Evolutionary conservation across 2,329 filamentous ascomycete species (phyloP).

Genomic region (Ophiostoma tasmaniense): DNA sequence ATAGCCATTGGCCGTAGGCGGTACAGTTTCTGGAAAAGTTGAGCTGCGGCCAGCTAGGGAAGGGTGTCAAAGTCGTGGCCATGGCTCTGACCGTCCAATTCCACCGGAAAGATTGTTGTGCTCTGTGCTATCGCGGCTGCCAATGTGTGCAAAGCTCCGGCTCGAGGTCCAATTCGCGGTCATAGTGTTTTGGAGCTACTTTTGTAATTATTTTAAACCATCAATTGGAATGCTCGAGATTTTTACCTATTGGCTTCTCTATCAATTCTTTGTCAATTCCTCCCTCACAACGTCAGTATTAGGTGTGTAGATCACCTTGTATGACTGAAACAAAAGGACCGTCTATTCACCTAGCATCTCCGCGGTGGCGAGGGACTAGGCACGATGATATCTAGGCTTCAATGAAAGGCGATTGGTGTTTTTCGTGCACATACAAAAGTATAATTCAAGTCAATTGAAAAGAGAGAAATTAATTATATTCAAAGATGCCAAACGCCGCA

Average conservation of each 20-base stretch:
- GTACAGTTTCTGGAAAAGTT: conserved; percentile 21
- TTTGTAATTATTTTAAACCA: not conserved
- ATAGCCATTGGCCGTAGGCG: conserved; percentile 19
- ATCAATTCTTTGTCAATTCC: not conserved
- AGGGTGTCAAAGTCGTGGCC: not conserved
- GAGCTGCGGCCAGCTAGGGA: conserved; percentile 14
- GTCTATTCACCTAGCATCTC: not conserved
- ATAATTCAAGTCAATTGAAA: too few species aligned
- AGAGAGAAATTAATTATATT: not conserved
- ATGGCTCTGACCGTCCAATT: not conserved
- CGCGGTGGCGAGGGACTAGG: not conserved
- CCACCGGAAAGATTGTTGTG: not conserved
- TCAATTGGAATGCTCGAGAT: not conserved
- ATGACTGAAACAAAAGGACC: not conserved
- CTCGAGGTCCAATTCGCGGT: not conserved
- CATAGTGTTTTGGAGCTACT: not conserved
- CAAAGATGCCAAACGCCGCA: not conserved
- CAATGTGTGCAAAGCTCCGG: not conserved
- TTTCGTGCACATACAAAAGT: too few species aligned
- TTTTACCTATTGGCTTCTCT: not conserved
- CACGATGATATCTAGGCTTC: not conserved
- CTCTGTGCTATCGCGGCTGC: not conserved
- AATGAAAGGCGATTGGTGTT: not conserved
- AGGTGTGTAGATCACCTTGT: not conserved
- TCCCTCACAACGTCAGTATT: not conserved